phyloP scores from a whole-genome alignment of 192 early-diverging fungal species.

The Linnemannia exigua region DNA sequence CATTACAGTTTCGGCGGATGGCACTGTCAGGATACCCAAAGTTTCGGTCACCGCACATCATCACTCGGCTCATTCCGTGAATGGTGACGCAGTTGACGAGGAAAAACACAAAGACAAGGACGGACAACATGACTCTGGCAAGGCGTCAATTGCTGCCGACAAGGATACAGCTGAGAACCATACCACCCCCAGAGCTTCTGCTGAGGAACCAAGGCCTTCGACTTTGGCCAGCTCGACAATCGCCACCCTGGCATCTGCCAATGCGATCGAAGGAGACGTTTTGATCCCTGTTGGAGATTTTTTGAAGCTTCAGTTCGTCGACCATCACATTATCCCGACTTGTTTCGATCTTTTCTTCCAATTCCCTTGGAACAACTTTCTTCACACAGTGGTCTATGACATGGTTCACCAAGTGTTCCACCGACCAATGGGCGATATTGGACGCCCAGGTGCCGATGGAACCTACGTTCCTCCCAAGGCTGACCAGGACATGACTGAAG shows the following conservation, averaged over 20 bases:
- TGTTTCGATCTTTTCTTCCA: conserved; percentile 90
- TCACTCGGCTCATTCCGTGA: neutral
- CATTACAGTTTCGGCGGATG: conserved; percentile 51
- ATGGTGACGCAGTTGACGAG: neutral
- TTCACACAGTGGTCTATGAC: conserved; percentile 98
- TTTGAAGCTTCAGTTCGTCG: conserved; percentile 77
- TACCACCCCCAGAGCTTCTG: conserved; percentile 18
- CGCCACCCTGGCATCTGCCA: conserved; percentile 19
- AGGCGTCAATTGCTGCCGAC: neutral
- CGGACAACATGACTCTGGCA: neutral
- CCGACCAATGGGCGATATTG: conserved; percentile 79
- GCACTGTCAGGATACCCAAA: conserved; percentile 46
- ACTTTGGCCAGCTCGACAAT: conserved; percentile 23
- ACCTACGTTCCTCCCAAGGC: conserved; percentile 45
- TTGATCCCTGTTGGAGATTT: conserved; percentile 78
- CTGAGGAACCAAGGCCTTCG: conserved; percentile 7
- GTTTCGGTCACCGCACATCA: conserved; percentile 17
- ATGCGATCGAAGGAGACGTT: conserved; percentile 27
- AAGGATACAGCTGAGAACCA: conserved; percentile 12
- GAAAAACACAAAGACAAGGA: neutral
- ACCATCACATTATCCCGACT: conserved; percentile 73
- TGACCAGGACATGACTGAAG: conserved; percentile 43
- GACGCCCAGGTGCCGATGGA: conserved; percentile 42
- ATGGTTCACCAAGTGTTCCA: conserved; percentile 99
- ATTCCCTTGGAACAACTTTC: conserved; percentile 97